Evolutionary conservation across 257 asterid genomes (phyloP).

Genomic region (Agastache rugosa): DNA sequence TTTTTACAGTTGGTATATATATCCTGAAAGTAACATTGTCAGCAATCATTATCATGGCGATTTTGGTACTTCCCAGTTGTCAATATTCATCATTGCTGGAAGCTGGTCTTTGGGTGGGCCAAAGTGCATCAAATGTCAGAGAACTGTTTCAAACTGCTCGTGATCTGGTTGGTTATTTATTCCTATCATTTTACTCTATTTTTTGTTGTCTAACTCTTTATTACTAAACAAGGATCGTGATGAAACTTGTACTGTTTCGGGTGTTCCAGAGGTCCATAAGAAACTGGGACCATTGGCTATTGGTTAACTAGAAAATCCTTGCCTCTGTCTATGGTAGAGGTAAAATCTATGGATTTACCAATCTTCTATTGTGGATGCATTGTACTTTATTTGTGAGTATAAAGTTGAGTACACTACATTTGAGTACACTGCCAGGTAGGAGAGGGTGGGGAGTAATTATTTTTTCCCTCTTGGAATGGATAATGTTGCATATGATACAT

Average conservation of each 20-base stretch:
- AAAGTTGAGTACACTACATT: constrained; percentile 7
- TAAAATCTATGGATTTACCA: constrained; percentile 7
- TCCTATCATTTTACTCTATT: constrained; percentile 33
- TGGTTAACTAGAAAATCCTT: constrained; percentile 25
- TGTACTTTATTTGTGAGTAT: constrained; percentile 12
- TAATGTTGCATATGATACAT: too few relatives aligned
- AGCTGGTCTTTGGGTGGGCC: constrained; percentile 98
- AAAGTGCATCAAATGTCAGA: constrained; percentile 96
- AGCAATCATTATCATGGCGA: constrained; percentile 2
- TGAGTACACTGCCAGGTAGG: constrained; percentile 56
- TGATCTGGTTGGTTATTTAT: constrained; percentile 73
- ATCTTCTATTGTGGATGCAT: constrained; percentile 13
- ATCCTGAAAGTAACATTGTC: constrained; percentile 2
- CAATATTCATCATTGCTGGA: constrained; percentile 51
- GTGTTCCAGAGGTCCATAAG: constrained; percentile 9
- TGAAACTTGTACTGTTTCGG: constrained; percentile 7
- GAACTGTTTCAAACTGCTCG: constrained; percentile 97
- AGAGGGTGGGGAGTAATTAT: not conserved
- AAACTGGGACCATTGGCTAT: constrained; percentile 18
- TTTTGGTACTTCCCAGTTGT: constrained; percentile 17
- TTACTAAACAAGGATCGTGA: not conserved
- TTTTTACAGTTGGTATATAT: constrained; percentile 20
- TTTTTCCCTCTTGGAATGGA: not conserved
- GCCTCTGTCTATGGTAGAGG: constrained; percentile 17
- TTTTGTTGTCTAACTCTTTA: constrained; percentile 21